A percentile compares a stretch with the other conserved stretches of the same genome.
Evolutionary conservation across 2,329 filamentous ascomycete species (phyloP).

Genomic region (Aspergillus hiratsukae): DNA sequence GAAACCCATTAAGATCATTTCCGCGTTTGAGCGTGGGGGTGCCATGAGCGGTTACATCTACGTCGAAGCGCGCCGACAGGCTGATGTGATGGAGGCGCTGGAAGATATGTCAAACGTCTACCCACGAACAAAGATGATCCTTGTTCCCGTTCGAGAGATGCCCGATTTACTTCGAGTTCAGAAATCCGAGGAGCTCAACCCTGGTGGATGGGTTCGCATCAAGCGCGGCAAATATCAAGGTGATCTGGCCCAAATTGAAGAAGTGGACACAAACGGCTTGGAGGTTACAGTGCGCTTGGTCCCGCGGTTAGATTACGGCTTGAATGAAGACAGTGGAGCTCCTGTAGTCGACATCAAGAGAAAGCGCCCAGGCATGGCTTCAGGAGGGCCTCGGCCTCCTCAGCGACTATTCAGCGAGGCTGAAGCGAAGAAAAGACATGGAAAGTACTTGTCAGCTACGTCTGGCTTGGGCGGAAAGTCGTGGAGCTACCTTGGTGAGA

Average conservation of each 20-base stretch:
- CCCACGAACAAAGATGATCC: constrained; percentile 75
- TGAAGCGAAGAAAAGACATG: constrained; percentile 85
- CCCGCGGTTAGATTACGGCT: constrained; percentile 84
- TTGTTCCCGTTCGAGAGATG: constrained; percentile 96
- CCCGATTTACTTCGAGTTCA: constrained; percentile 87
- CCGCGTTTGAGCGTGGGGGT: constrained; percentile 83
- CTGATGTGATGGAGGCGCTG: constrained; percentile 76
- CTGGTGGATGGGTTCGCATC: constrained; percentile 88
- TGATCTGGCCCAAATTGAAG: constrained; percentile 86
- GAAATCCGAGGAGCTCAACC: constrained; percentile 79
- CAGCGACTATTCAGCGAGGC: constrained; percentile 88
- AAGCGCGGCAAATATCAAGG: constrained; percentile 76
- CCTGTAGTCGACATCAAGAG: constrained; percentile 63
- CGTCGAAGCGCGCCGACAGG: constrained; percentile 82
- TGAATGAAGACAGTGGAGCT: constrained; percentile 70
- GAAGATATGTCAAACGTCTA: constrained; percentile 88
- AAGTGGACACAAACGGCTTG: constrained; percentile 87
- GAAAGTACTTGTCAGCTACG: constrained; percentile 54
- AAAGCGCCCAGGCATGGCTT: constrained; percentile 60
- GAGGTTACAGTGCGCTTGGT: constrained; percentile 84
- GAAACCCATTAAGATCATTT: constrained; percentile 77
- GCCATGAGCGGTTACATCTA: constrained; percentile 95
- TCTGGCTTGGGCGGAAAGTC: constrained; percentile 58
- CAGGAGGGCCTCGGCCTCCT: constrained; percentile 67
- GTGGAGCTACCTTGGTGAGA: constrained; percentile 82